These are phyloP conservation scores for Clavaria fumosa DNA, from an alignment of 768 basidiomycete species.

Conservation along the genomic window DNA sequence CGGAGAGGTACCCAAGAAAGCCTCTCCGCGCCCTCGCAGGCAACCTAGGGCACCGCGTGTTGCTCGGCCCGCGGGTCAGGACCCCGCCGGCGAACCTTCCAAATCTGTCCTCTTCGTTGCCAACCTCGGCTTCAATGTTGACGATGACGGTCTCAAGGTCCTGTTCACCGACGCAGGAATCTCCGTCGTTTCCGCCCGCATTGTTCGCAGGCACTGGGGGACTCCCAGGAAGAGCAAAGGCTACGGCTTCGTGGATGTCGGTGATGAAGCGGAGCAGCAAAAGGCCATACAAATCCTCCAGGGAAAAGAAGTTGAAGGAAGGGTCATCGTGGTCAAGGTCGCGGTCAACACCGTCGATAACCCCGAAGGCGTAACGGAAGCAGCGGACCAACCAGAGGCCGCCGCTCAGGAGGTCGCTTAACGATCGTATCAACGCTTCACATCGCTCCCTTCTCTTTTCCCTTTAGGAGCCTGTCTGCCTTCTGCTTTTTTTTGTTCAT, in stretches of 20 bases:
- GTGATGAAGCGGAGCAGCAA: slow-evolving; percentile 73
- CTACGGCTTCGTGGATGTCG: slow-evolving; percentile 96
- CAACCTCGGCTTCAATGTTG: slow-evolving; percentile 91
- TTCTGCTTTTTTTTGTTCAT: slow-evolving; percentile 3
- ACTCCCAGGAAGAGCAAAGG: slow-evolving; percentile 84
- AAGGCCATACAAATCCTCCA: slow-evolving; percentile 80
- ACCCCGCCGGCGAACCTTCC: slow-evolving; percentile 77
- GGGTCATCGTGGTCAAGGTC: slow-evolving; percentile 85
- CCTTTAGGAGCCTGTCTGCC: too few species aligned
- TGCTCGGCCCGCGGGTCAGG: slow-evolving; percentile 62
- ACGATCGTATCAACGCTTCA: slow-evolving; percentile 7
- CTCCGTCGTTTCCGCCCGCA: slow-evolving; percentile 69
- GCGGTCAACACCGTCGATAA: slow-evolving; percentile 73
- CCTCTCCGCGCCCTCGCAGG: slow-evolving; percentile 39
- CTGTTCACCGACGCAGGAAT: slow-evolving; percentile 84
- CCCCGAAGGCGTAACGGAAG: slow-evolving; percentile 27
- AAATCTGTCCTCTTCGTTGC: slow-evolving; percentile 89
- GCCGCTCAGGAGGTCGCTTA: background rate
- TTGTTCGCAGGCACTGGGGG: slow-evolving; percentile 77
- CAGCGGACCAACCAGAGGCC: slow-evolving; percentile 6
- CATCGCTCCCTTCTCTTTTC: slow-evolving; percentile 6
- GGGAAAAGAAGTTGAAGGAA: slow-evolving; percentile 77
- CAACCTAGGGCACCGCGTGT: slow-evolving; percentile 40
- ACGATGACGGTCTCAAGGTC: slow-evolving; percentile 63
- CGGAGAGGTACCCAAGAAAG: slow-evolving; percentile 28